Base-by-base conservation (phyloP, 225 moss, liverwort and hornwort genomes). In the Pleurozium schreberi region DNA sequence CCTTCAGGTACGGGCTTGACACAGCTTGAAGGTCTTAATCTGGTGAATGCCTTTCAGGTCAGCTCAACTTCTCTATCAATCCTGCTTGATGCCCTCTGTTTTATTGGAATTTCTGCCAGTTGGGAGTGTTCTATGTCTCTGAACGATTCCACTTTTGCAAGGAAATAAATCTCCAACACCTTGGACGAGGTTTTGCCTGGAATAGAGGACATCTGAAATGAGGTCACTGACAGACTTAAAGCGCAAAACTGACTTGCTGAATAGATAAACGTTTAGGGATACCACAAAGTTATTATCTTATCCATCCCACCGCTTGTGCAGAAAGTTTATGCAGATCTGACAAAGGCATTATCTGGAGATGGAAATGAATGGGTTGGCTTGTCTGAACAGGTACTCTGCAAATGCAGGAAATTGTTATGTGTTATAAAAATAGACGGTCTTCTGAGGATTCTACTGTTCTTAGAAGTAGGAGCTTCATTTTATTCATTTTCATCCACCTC, bases 1-100 rank as follows among this genome's bases (percentile, higher is more conserved):
- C 82, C n/a, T 76, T 75, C 88, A 93, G 91, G 86, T 61, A 36
- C 71, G 81, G 69, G 63, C 45, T 85, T 74, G 73, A 87, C 92
- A 34, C 86, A 88, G 84, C 82, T 88, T 53, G 87, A 91, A 81
- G 87, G 87, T 30, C 88, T 86, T 45, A 88, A 92, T 82, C 77
- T 94, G 52, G 90, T 92, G 61, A 90, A 89, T 77, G 88, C 92
- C 81, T 94, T 93, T 75, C 92, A 94, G 93, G 94, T 94, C 61
- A 94, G 93, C 78, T 87, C 49, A 85, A 71, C 30, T 31, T 75
- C 62, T 87, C 28, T 49, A 47, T 70, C 38, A 50, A 13, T 68
- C 13, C 42, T 89, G 47, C 62, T 84, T 38, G 42, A 60, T 80
- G 53, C 40, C 14, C 63, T 69, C 62, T n/a, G 16, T 76, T 77